These are phyloP conservation scores for Aureobasidium sp. DNA, from an alignment of 2,329 filamentous ascomycete species.

Conservation along the genomic window DNA sequence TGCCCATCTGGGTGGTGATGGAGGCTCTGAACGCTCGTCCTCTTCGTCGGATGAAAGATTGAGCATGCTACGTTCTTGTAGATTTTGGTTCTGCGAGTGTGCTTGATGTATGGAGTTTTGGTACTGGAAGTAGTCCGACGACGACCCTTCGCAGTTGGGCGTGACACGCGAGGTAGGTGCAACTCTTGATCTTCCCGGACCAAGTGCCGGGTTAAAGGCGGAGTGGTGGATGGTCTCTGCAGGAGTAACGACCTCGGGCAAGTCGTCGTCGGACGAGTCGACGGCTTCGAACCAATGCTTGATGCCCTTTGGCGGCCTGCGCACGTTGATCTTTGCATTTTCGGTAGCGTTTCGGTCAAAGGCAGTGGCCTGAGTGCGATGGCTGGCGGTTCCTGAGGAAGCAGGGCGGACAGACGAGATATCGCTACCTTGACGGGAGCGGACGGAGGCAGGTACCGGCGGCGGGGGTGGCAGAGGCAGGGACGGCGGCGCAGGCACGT, in stretches of 20 bases:
- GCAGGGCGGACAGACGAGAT: constrained; percentile 13
- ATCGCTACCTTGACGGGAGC: constrained; percentile 1
- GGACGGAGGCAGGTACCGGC: background rate
- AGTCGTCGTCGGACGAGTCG: constrained; percentile 23
- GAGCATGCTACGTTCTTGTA: constrained; percentile 15
- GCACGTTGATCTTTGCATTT: constrained; percentile 41
- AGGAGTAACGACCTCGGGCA: constrained; percentile 17
- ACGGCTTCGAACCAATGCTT: constrained; percentile 46
- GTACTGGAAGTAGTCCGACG: constrained; percentile 15
- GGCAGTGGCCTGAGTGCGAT: constrained; percentile 18
- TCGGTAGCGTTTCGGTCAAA: constrained; percentile 37
- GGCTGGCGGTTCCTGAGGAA: constrained; percentile 1
- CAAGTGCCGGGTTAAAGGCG: constrained; percentile 18
- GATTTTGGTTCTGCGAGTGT: background rate
- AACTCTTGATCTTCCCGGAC: constrained; percentile 17
- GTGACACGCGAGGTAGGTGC: constrained; percentile 18
- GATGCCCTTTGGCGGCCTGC: constrained; percentile 42
- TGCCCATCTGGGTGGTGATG: constrained; percentile 16
- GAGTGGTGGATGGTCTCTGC: constrained; percentile 13
- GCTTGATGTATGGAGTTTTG: background rate
- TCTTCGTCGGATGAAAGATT: constrained; percentile 23
- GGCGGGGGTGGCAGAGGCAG: constrained; percentile 6
- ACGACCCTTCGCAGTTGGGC: constrained; percentile 6
- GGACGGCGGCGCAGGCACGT: background rate
- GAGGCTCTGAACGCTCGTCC: constrained; percentile 24